Percentiles rank a stretch among this genome's conserved stretches.
phyloP scores from a whole-genome alignment of 768 basidiomycete species.

The Tricholoma sp. region DNA sequence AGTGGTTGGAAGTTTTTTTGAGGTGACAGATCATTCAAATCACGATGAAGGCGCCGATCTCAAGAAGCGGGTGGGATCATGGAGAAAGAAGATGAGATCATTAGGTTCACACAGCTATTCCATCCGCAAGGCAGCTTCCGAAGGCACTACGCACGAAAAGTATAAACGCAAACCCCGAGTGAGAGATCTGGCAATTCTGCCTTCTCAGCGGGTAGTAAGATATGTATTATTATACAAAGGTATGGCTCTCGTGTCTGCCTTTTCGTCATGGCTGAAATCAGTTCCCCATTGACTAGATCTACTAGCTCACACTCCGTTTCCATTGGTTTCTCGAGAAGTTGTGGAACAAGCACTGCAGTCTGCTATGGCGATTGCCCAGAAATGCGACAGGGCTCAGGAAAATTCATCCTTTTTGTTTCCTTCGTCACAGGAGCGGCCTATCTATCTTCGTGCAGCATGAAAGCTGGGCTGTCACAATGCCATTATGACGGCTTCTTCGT shows the following conservation, averaged over 20 bases:
- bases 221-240: slow-evolving; percentile 60
- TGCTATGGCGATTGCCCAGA: slow-evolving; percentile 41
- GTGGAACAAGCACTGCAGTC: slow-evolving; percentile 45
- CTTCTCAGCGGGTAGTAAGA: slow-evolving; percentile 58
- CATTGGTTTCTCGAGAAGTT: slow-evolving; percentile 32
- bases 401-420: slow-evolving; percentile 34
- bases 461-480: too few relatives aligned
- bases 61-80: slow-evolving; percentile 15
- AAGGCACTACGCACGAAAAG: neutral
- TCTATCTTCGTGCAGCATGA: too few relatives aligned
- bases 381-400: slow-evolving; percentile 45
- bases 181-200: slow-evolving; percentile 58
- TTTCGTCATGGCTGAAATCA: neutral
- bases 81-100: slow-evolving; percentile 12
- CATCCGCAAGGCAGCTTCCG: slow-evolving; percentile 1
- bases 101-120: slow-evolving; percentile 1
- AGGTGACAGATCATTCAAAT: neutral
- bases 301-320: slow-evolving; percentile 40
- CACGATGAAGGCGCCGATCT: slow-evolving; percentile 4
- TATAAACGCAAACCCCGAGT: slow-evolving; percentile 22
- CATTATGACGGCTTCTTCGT: neutral
- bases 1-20: slow-evolving; percentile 46
- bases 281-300: slow-evolving; percentile 35
- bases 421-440: neutral
- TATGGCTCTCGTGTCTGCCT: slow-evolving; percentile 19